Conservation (phyloP, 495 filamentous ascomycete genomes). For the Penicilliopsis zonata region DNA sequence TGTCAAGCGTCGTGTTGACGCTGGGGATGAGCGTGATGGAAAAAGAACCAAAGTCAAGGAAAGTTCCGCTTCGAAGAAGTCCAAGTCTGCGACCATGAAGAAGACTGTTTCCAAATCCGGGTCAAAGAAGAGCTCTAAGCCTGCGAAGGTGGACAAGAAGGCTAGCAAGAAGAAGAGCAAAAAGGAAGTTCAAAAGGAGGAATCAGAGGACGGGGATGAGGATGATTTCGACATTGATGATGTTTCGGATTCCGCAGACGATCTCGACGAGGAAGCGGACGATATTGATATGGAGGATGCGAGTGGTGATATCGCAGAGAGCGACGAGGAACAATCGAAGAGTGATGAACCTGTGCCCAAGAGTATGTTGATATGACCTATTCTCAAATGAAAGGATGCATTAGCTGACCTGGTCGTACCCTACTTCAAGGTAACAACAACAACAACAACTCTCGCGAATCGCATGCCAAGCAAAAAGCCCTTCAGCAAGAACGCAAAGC, state of each 20-base stretch:
- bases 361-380: constrained; percentile 20
- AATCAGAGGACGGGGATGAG: constrained; percentile 20
- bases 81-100: constrained; percentile 20
- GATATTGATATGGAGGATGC: constrained; percentile 27
- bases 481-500: constrained; percentile 81
- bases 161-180: constrained; percentile 16
- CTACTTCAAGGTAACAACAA: constrained; percentile 4
- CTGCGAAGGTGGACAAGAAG: constrained; percentile 20
- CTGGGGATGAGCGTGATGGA: constrained; percentile 33
- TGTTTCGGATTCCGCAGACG: constrained; percentile 28
- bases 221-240: constrained; percentile 34
- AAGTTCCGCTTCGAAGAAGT: constrained; percentile 21
- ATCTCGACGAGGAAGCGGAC: constrained; percentile 18
- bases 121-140: constrained; percentile 14
- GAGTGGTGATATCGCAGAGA: constrained; percentile 14
- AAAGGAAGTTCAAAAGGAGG: constrained; percentile 8
- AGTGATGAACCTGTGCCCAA: constrained; percentile 10
- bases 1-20: constrained; percentile 31
- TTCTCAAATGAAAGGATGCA: background rate
- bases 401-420: background rate
- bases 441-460: constrained; percentile 53
- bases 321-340: constrained; percentile 2
- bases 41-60: constrained; percentile 35
- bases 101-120: constrained; percentile 5
- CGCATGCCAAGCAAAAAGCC: constrained; percentile 85